phyloP scores from a whole-genome alignment of 805 yeast genomes.

The Cyberlindnera maclurae region DNA sequence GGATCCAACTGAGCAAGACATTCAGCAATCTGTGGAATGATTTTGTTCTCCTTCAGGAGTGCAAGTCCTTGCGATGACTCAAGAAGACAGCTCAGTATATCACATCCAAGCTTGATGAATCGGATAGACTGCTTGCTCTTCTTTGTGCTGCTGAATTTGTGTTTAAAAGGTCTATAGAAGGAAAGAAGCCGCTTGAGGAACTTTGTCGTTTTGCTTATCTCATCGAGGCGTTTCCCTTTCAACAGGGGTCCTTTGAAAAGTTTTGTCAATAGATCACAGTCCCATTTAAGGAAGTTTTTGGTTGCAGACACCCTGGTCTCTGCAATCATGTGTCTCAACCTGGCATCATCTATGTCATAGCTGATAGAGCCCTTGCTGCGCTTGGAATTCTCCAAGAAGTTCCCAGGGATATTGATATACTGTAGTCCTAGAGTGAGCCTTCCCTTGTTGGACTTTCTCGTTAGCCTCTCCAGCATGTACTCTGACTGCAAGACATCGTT shows the following conservation, averaged over 20 bases:
- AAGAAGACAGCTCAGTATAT: conserved; percentile 58
- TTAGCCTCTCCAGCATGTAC: conserved; percentile 41
- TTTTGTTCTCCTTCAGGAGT: conserved; percentile 63
- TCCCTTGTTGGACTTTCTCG: conserved; percentile 32
- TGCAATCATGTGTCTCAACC: conserved; percentile 56
- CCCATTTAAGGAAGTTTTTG: conserved; percentile 80
- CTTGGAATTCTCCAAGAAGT: conserved; percentile 22
- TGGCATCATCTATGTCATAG: conserved; percentile 44
- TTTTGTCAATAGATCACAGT: conserved; percentile 68
- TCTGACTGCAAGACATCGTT: conserved; percentile 24
- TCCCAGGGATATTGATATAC: conserved; percentile 16
- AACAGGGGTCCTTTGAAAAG: conserved; percentile 80
- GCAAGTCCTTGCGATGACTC: conserved; percentile 58
- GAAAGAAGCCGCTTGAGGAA: conserved; percentile 79
- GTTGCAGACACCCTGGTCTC: conserved; percentile 70
- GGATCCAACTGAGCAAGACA: conserved; percentile 83
- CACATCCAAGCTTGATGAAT: conserved; percentile 69
- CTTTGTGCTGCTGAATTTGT: conserved; percentile 57
- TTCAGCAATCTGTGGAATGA: conserved; percentile 84
- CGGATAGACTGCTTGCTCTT: conserved; percentile 43
- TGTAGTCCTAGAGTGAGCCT: conserved; percentile 30
- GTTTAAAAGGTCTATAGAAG: conserved; percentile 87
- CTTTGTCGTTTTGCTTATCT: conserved; percentile 69
- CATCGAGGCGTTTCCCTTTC: conserved; percentile 68
- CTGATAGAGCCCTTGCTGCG: conserved; percentile 6